A percentile compares a stretch with the other conserved stretches of the same genome.
These are phyloP conservation scores for Rhodotorula sp. DNA, from an alignment of 1,284 basidiomycete species.

Conservation along the genomic window DNA sequence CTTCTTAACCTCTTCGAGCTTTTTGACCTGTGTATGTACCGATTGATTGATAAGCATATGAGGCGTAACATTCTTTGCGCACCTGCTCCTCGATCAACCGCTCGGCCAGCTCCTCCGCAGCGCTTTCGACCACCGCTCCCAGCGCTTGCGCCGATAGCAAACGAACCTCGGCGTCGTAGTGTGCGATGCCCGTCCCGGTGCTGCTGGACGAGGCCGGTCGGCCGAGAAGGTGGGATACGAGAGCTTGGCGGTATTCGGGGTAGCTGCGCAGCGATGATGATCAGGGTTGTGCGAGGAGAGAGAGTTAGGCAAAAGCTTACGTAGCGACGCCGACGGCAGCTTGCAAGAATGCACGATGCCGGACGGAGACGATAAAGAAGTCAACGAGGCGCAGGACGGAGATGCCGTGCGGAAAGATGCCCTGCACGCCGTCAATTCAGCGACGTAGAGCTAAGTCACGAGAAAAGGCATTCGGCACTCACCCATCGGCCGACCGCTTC, in stretches of 20 bases:
- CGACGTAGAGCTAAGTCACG: not conserved
- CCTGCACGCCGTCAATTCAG: conserved; percentile 53
- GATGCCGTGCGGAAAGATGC: conserved; percentile 87
- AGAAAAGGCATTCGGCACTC: conserved; percentile 45
- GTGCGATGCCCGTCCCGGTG: conserved; percentile 69
- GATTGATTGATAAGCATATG: not conserved
- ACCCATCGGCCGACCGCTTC: conserved; percentile 94
- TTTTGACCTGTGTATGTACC: conserved; percentile 53
- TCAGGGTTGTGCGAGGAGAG: not conserved
- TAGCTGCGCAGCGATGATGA: conserved; percentile 45
- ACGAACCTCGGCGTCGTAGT: conserved; percentile 86
- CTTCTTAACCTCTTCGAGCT: conserved; percentile 57
- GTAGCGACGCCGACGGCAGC: conserved; percentile 81
- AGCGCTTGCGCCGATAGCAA: conserved; percentile 75
- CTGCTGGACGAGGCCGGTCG: no score
- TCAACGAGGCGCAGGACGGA: conserved; percentile 87
- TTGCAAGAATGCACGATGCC: conserved; percentile 75
- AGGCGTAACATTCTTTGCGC: conserved; percentile 32
- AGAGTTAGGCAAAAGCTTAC: conserved; percentile 54
- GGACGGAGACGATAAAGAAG: conserved; percentile 87
- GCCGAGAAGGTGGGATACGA: conserved; percentile 66
- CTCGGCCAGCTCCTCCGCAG: conserved; percentile 55
- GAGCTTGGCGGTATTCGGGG: conserved; percentile 63
- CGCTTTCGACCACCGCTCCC: conserved; percentile 64
- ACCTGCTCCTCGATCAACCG: conserved; percentile 58